These are phyloP conservation scores for Auriscalpium orientale DNA, from an alignment of 768 basidiomycete species.

Conservation along the genomic window DNA sequence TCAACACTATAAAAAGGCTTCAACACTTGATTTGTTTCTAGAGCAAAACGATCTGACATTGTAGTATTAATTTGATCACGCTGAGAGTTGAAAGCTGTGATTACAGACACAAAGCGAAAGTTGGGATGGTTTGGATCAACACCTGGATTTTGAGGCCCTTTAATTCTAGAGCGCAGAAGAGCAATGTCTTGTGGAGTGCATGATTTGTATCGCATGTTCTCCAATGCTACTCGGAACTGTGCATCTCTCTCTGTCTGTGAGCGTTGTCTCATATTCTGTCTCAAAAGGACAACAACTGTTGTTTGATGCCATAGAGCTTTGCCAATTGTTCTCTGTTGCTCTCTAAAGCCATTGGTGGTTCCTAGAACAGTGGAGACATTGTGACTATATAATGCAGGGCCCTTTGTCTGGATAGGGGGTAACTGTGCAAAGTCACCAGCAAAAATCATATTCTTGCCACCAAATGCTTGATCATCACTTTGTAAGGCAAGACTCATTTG, in stretches of 20 bases:
- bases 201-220: constrained; percentile 21
- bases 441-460: constrained; percentile 34
- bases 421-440: constrained; percentile 41
- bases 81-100: constrained; percentile 29
- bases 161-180: constrained; percentile 24
- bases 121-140: constrained; percentile 8
- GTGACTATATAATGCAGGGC: constrained; percentile 16
- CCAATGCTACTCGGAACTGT: constrained; percentile 23
- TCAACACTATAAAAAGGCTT: constrained; percentile 21
- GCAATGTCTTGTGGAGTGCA: constrained; percentile 32
- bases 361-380: background rate
- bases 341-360: background rate
- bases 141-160: constrained; percentile 6
- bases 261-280: constrained; percentile 15
- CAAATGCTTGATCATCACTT: constrained; percentile 22
- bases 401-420: constrained; percentile 20
- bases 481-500: constrained; percentile 15
- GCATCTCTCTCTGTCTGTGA: constrained; percentile 17
- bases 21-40: constrained; percentile 22
- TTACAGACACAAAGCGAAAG: constrained; percentile 31
- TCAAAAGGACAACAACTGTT: constrained; percentile 14
- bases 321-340: constrained; percentile 8
- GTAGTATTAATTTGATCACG: constrained; percentile 31
- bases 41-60: constrained; percentile 25
- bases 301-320: constrained; percentile 15